These are phyloP conservation scores for Ganoderma boninense DNA, from an alignment of 1,284 basidiomycete genomes.

Conservation along the genomic window DNA sequence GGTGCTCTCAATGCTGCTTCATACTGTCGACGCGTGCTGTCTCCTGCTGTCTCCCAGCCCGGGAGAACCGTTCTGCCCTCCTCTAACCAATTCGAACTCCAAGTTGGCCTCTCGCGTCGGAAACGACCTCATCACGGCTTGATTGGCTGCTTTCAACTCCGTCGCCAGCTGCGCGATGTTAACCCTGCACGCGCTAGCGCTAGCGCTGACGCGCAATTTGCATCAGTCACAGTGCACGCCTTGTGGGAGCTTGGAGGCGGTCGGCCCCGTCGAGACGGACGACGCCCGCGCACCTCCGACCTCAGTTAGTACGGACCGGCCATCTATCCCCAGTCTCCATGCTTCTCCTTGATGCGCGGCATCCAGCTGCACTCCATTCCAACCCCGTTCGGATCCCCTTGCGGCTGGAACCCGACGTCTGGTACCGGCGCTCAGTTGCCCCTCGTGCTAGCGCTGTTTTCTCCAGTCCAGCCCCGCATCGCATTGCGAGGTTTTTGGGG, in stretches of 20 bases:
- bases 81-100: background rate
- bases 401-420: background rate
- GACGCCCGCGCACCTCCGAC: background rate
- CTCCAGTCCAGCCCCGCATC: background rate
- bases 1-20: background rate
- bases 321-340: background rate
- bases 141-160: background rate
- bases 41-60: background rate
- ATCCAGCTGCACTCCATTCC: background rate
- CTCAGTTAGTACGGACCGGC: background rate
- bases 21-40: background rate
- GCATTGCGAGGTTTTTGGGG: constrained; percentile 1
- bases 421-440: background rate
- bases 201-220: background rate
- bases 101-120: background rate
- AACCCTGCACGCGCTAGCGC: background rate
- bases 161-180: constrained; percentile 1
- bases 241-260: constrained; percentile 1
- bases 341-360: background rate
- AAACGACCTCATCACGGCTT: background rate
- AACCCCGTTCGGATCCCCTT: too few relatives aligned
- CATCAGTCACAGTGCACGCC: background rate
- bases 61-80: background rate
- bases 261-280: background rate
- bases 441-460: background rate